Base-by-base conservation (phyloP, 805 yeast genomes). In the Sugiyamaella qingdaonensis region DNA sequence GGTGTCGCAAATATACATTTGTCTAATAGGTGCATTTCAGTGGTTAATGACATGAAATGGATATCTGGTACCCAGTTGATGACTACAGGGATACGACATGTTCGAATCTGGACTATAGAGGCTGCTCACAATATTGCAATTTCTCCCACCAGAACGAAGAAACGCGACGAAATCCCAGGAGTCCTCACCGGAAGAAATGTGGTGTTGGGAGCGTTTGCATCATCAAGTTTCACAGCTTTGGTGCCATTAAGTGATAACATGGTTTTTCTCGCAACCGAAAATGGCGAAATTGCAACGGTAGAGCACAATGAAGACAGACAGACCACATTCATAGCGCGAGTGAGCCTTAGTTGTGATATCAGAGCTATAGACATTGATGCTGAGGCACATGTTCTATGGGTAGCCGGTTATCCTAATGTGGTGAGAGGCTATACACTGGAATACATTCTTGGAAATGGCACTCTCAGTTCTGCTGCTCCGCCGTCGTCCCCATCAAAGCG, bases 11-110 rank as follows among this genome's bases (percentile, higher is more conserved):
- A 62, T 3, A 69, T 80, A 31, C 63, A 67, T 18, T 79, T 82
- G 0, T 77, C 81, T 35, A 85, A 85, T 66, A 75, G 80, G 60
- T 85, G 90, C 63, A 79, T 86, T 0, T 77, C 86, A 0, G 72
- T 75, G 10, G 75, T 86, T 5, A 74, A 78, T 57, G 80, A 78
- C 37, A 61, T 85, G 39, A 48, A 74, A 3, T 86, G 91, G 91
- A 61, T 73, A 32, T 71, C 78, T 52, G 74, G 73, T 14, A 62
- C 72, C 21, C 67, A 66, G 10, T 64, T 84, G 4, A 67, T 83
- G 2, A 83, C 89, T 0, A 67, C 76, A 45, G 92, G 92, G 0
- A 67, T 81, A 11, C 73, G 91, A 31, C 78, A 81, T 55, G 68
- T 85, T 14, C 81, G 84, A 51, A 67, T 81, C 0, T 86, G 92